Evolutionary conservation across 345 rosid genomes (phyloP).

Genomic region (Raphanus sativus): DNA sequence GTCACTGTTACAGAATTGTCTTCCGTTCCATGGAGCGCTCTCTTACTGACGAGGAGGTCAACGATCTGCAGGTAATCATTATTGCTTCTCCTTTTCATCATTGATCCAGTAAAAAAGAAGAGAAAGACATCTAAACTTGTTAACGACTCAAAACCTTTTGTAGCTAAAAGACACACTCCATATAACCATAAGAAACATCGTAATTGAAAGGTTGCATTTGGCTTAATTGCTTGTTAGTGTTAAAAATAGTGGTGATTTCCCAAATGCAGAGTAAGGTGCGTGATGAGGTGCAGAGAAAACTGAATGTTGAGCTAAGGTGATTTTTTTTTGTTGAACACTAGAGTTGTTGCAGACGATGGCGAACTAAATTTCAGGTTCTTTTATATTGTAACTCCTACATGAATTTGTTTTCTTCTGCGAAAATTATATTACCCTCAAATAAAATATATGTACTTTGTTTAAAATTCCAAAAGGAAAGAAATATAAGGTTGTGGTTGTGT

Average conservation of each 20-base stretch:
- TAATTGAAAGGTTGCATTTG: neutral
- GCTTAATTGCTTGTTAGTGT: neutral
- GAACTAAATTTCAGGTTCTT: neutral
- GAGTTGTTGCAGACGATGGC: constrained; percentile 15
- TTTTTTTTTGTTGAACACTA: neutral
- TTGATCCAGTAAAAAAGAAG: too few relatives aligned
- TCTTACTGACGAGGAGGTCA: constrained; percentile 85
- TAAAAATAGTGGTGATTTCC: neutral
- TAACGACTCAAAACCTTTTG: neutral
- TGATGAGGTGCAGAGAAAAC: constrained; percentile 73
- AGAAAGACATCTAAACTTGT: neutral
- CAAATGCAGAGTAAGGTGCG: constrained; percentile 75
- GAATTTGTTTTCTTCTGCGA: neutral
- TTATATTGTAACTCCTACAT: neutral
- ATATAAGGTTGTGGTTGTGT: neutral
- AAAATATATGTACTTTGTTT: constrained; percentile 26
- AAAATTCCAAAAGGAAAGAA: neutral
- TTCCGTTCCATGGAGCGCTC: constrained; percentile 97
- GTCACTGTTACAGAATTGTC: constrained; percentile 88
- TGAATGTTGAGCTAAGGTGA: constrained; percentile 77
- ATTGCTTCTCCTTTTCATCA: neutral
- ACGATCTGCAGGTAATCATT: constrained; percentile 66
- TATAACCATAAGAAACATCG: neutral
- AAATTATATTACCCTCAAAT: neutral
- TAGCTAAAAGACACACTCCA: neutral